A percentile compares a stretch with the other conserved stretches of the same genome.
phyloP scores from a whole-genome alignment of 495 filamentous ascomycete species.

The Talaromyces liani region DNA sequence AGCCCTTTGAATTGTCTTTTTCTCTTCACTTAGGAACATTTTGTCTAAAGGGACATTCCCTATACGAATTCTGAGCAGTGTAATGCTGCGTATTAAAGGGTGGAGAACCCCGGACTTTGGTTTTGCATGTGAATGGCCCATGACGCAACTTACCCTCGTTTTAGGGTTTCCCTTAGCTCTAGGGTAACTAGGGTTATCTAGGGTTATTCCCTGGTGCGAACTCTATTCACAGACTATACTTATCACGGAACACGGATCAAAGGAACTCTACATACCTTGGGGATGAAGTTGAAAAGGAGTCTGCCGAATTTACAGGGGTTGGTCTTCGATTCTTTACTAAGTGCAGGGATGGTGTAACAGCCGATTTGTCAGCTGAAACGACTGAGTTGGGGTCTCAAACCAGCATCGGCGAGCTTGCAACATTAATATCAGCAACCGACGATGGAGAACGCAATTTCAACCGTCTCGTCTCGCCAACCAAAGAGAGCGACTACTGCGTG shows the following conservation, averaged over 20 bases:
- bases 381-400: neutral
- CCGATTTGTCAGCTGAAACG: neutral
- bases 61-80: neutral
- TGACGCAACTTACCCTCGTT: neutral
- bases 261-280: neutral
- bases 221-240: neutral
- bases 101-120: constrained; percentile 1
- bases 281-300: neutral
- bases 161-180: neutral
- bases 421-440: neutral
- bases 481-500: constrained; percentile 11
- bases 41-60: neutral
- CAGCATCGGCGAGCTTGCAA: neutral
- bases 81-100: neutral
- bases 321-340: neutral
- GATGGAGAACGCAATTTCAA: neutral
- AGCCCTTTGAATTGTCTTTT: neutral
- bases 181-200: neutral
- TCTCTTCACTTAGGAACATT: neutral
- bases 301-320: neutral
- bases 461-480: neutral
- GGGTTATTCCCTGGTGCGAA: neutral
- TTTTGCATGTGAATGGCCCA: constrained; percentile 1
- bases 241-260: neutral
- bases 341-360: neutral